A percentile compares a stretch with the other conserved stretches of the same genome.
Evolutionary conservation across 495 filamentous ascomycete species (phyloP).

Genomic region (Podospora conica): DNA sequence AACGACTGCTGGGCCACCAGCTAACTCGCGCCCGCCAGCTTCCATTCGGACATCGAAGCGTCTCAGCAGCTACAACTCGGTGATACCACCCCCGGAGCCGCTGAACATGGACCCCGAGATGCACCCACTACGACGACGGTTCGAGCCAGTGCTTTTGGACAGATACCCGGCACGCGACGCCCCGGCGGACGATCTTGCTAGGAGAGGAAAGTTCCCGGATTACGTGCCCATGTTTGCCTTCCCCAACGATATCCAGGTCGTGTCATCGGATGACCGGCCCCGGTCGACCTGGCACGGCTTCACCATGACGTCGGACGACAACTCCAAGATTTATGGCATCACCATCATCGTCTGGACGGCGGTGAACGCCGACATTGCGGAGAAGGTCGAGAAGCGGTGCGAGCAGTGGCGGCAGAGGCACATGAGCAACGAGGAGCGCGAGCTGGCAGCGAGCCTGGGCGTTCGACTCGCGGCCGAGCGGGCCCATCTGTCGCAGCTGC

Average conservation of each 20-base stretch:
- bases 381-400: constrained; percentile 82
- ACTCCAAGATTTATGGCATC: constrained; percentile 85
- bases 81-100: constrained; percentile 89
- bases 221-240: constrained; percentile 99
- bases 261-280: constrained; percentile 89
- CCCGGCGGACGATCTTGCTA: constrained; percentile 66
- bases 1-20: background rate
- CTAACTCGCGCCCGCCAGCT: constrained; percentile 45
- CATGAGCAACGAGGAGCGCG: constrained; percentile 93
- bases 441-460: constrained; percentile 87
- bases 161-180: constrained; percentile 82
- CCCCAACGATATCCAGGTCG: constrained; percentile 93
- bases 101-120: constrained; percentile 84
- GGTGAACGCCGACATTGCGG: constrained; percentile 71
- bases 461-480: constrained; percentile 84
- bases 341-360: constrained; percentile 92
- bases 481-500: constrained; percentile 79
- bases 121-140: constrained; percentile 89
- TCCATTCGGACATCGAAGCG: constrained; percentile 84
- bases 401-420: constrained; percentile 91
- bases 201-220: constrained; percentile 85
- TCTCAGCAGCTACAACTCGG: constrained; percentile 95
- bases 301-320: constrained; percentile 92
- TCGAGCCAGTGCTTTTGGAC: constrained; percentile 90
- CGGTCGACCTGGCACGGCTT: constrained; percentile 97